Evolutionary conservation across 148 eudicot genomes (phyloP).

Genomic region (Nepenthes mirabilis): DNA sequence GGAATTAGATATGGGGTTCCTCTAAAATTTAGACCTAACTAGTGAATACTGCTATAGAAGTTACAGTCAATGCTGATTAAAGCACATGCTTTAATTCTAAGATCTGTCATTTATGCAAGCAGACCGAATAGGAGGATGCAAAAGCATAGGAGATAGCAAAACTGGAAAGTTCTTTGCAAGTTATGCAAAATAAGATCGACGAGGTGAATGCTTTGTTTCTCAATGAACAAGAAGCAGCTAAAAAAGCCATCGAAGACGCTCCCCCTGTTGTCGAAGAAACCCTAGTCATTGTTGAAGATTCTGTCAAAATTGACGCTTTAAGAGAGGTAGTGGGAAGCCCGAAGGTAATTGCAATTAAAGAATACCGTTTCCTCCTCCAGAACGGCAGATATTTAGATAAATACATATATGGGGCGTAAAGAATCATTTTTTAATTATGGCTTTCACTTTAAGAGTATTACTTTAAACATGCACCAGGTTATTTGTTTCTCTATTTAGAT

Average conservation of each 20-base stretch:
- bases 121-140: constrained; percentile 92
- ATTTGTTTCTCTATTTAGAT: too few species aligned
- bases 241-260: constrained; percentile 76
- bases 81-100: constrained; percentile 5
- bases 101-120: constrained; percentile 16
- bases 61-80: constrained; percentile 1
- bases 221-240: constrained; percentile 70
- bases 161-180: constrained; percentile 53
- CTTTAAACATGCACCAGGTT: too few species aligned
- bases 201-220: constrained; percentile 54
- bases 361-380: background rate
- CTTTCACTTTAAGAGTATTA: too few species aligned
- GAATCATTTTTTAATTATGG: too few species aligned
- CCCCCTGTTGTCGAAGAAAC: constrained; percentile 88
- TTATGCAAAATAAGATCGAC: constrained; percentile 46
- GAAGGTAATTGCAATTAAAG: constrained; percentile 35
- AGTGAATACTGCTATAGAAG: constrained; percentile 1
- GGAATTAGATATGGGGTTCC: background rate
- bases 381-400: background rate
- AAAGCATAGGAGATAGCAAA: constrained; percentile 69
- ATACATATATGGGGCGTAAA: too few species aligned
- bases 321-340: constrained; percentile 46
- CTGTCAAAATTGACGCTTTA: constrained; percentile 54
- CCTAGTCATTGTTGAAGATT: constrained; percentile 78
- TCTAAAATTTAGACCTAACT: background rate